These are phyloP conservation scores for Erythrophleum ivorense DNA, from an alignment of 331 rosid genomes.

Conservation along the genomic window DNA sequence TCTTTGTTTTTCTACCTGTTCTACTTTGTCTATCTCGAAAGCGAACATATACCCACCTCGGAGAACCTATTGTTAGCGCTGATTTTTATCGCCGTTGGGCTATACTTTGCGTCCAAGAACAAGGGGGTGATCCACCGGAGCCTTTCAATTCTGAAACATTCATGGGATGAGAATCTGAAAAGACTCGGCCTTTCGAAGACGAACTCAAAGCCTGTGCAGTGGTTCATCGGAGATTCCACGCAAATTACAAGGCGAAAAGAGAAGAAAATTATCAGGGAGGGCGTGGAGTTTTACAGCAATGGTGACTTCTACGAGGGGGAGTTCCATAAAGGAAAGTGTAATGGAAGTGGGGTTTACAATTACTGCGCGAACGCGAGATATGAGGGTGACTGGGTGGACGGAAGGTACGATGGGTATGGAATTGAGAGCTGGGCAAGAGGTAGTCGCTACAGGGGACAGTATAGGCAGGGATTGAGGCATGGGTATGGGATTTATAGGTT, in stretches of 20 bases:
- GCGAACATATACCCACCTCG: slow-evolving; percentile 54
- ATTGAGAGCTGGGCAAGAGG: slow-evolving; percentile 89
- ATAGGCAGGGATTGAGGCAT: slow-evolving; percentile 76
- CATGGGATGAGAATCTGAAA: slow-evolving; percentile 61
- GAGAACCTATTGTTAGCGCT: slow-evolving; percentile 72
- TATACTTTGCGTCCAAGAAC: slow-evolving; percentile 70
- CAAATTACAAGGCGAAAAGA: neutral
- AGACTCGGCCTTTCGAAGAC: slow-evolving; percentile 58
- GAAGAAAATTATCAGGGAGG: slow-evolving; percentile 52
- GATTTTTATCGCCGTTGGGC: slow-evolving; percentile 67
- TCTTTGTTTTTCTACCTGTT: slow-evolving; percentile 50
- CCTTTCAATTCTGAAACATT: slow-evolving; percentile 58
- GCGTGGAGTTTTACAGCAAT: slow-evolving; percentile 79
- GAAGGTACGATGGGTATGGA: slow-evolving; percentile 79
- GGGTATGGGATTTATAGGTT: slow-evolving; percentile 81
- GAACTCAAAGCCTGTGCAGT: slow-evolving; percentile 67
- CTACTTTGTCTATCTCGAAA: slow-evolving; percentile 45
- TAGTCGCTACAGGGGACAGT: slow-evolving; percentile 74
- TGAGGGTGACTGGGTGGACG: slow-evolving; percentile 94
- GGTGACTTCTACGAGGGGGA: slow-evolving; percentile 95
- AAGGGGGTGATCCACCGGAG: slow-evolving; percentile 58
- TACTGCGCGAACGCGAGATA: slow-evolving; percentile 74
- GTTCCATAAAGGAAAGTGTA: slow-evolving; percentile 66
- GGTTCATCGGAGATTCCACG: slow-evolving; percentile 77
- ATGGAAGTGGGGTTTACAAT: slow-evolving; percentile 88